Percentiles rank a stretch among this genome's conserved stretches.
Conservation (phyloP, 2,329 filamentous ascomycete genomes). For the Bisporella sp. region DNA sequence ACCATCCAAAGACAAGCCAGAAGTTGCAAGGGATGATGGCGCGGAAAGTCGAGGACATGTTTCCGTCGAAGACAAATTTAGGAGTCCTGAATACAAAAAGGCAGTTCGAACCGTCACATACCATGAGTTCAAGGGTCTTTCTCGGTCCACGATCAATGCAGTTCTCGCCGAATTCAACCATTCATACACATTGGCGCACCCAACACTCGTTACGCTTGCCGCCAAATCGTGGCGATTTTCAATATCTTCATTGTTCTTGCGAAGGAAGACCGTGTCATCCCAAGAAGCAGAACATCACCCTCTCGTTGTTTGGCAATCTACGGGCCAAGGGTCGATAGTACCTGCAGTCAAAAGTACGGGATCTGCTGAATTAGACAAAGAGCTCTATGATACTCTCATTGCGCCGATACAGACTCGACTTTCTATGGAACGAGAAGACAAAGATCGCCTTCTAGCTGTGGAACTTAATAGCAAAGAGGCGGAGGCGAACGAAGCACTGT, state of each 20-base stretch:
- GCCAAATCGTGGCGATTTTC: slow-evolving; percentile 73
- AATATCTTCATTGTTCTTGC: slow-evolving; percentile 62
- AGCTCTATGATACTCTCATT: slow-evolving; percentile 53
- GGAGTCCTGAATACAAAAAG: slow-evolving; percentile 58
- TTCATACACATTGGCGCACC: slow-evolving; percentile 66
- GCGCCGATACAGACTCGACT: slow-evolving; percentile 42
- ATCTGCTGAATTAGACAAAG: slow-evolving; percentile 55
- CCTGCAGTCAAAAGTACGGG: slow-evolving; percentile 61
- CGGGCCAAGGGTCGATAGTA: slow-evolving; percentile 46
- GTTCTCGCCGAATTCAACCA: slow-evolving; percentile 77
- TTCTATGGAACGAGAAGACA: slow-evolving; percentile 37
- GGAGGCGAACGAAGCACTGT: slow-evolving; percentile 45
- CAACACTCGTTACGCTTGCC: slow-evolving; percentile 60
- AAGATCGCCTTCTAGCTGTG: slow-evolving; percentile 46
- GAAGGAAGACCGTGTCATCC: slow-evolving; percentile 49
- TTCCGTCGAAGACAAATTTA: slow-evolving; percentile 57
- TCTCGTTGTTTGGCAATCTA: slow-evolving; percentile 53
- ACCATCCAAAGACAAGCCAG: slow-evolving; percentile 21
- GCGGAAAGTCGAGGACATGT: slow-evolving; percentile 30
- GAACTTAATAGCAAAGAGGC: slow-evolving; percentile 52
- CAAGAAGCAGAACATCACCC: slow-evolving; percentile 53
- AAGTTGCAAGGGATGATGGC: slow-evolving; percentile 25
- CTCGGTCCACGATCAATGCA: slow-evolving; percentile 66
- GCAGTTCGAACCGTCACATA: slow-evolving; percentile 63
- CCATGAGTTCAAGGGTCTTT: slow-evolving; percentile 69